phyloP scores from a whole-genome alignment of 805 yeast species.

The Metschnikowia anglica region DNA sequence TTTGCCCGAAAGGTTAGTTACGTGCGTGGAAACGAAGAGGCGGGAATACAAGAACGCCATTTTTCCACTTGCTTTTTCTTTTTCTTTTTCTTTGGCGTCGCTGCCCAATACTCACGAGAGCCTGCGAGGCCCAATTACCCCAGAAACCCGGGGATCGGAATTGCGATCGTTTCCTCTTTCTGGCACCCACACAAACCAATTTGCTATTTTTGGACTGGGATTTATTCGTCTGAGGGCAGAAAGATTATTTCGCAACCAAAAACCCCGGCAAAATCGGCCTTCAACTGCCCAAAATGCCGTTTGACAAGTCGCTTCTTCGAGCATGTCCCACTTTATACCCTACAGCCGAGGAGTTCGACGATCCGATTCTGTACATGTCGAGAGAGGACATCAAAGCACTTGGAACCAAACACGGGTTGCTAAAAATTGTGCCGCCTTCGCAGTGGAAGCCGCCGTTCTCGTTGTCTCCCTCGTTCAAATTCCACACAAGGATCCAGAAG shows the following conservation, averaged over 20 bases:
- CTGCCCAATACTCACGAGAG: not conserved
- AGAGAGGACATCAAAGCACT: constrained; percentile 37
- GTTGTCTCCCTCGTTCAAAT: constrained; percentile 53
- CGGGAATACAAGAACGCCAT: too few species aligned
- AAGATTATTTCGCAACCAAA: not conserved
- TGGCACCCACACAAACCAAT: not conserved
- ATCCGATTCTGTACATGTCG: constrained; percentile 51
- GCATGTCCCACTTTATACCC: constrained; percentile 54
- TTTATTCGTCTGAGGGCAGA: constrained; percentile 1
- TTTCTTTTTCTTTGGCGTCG: not conserved
- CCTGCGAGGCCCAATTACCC: constrained; percentile 7
- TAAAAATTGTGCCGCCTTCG: constrained; percentile 52
- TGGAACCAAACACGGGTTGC: constrained; percentile 50
- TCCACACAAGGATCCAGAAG: constrained; percentile 68
- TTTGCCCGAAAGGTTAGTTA: too few species aligned
- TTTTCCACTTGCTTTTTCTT: too few species aligned
- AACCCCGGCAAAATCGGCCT: not conserved
- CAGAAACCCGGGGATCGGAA: constrained; percentile 1
- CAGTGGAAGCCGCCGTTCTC: constrained; percentile 58
- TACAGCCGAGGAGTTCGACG: constrained; percentile 41
- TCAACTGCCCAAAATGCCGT: constrained; percentile 20
- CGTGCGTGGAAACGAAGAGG: too few species aligned
- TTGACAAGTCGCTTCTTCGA: constrained; percentile 24
- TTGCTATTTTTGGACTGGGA: not conserved
- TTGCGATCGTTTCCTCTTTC: not conserved